phyloP scores from a whole-genome alignment of 257 asterid species.

The Plantago major region DNA sequence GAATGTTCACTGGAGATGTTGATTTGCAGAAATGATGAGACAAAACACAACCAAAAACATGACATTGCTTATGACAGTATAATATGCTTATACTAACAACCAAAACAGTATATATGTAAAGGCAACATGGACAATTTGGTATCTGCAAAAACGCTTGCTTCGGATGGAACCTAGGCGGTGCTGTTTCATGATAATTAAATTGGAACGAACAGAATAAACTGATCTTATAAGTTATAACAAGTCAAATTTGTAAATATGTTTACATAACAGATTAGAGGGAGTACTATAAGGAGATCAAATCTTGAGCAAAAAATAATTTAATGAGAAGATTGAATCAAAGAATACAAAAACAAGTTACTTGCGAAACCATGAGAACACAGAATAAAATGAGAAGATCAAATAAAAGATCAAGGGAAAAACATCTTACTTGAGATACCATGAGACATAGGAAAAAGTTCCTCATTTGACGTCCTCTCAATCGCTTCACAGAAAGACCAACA shows the following conservation, averaged over 20 bases:
- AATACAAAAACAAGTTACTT: constrained; percentile 41
- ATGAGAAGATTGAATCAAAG: not conserved
- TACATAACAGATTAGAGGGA: too few relatives aligned
- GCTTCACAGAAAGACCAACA: constrained; percentile 68
- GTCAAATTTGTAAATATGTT: too few relatives aligned
- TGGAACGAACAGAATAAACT: too few relatives aligned
- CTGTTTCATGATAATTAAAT: too few relatives aligned
- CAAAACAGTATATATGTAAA: too few relatives aligned
- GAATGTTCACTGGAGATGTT: not conserved
- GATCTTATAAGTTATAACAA: too few relatives aligned
- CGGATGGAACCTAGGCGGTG: too few relatives aligned
- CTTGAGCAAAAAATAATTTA: not conserved
- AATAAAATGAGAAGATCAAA: constrained; percentile 5
- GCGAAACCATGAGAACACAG: constrained; percentile 81
- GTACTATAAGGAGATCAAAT: not conserved
- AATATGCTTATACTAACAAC: too few relatives aligned
- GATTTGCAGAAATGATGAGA: not conserved
- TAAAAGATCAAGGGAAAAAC: constrained; percentile 4
- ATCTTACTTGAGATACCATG: constrained; percentile 93
- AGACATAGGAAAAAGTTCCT: constrained; percentile 82
- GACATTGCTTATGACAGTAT: too few relatives aligned
- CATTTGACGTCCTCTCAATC: constrained; percentile 88
- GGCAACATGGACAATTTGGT: too few relatives aligned
- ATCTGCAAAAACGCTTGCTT: too few relatives aligned
- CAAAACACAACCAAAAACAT: too few relatives aligned